Evolutionary conservation across 2,329 filamentous ascomycete species (phyloP).

Genomic region (Talaromyces sp.): DNA sequence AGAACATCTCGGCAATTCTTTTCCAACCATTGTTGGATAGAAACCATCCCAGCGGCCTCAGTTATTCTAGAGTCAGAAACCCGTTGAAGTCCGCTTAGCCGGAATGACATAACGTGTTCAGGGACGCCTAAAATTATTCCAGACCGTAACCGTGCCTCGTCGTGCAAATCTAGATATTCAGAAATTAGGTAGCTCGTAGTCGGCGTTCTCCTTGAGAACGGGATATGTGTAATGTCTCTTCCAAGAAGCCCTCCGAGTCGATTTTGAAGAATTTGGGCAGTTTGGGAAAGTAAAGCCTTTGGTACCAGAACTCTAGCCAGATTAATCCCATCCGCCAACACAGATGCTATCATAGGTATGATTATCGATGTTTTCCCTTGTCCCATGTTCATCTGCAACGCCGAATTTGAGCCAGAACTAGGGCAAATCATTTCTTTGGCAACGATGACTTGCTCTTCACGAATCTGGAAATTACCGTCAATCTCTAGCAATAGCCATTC

Average conservation of each 20-base stretch:
- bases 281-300: slow-evolving; percentile 57
- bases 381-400: slow-evolving; percentile 64
- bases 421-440: slow-evolving; percentile 56
- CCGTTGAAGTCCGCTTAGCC: slow-evolving; percentile 56
- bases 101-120: slow-evolving; percentile 60
- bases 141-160: slow-evolving; percentile 32
- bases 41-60: slow-evolving; percentile 45
- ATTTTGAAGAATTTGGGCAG: slow-evolving; percentile 50
- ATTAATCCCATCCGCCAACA: slow-evolving; percentile 45
- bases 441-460: slow-evolving; percentile 57
- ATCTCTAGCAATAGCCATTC: slow-evolving; percentile 65
- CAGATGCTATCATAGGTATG: slow-evolving; percentile 56
- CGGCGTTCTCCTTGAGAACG: slow-evolving; percentile 50
- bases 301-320: slow-evolving; percentile 55
- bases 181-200: slow-evolving; percentile 22
- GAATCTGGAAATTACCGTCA: slow-evolving; percentile 58
- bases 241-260: slow-evolving; percentile 53
- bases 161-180: slow-evolving; percentile 34
- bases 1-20: slow-evolving; percentile 52
- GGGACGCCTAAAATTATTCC: slow-evolving; percentile 58
- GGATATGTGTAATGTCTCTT: slow-evolving; percentile 51
- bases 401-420: slow-evolving; percentile 47
- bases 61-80: slow-evolving; percentile 43
- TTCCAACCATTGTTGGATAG: slow-evolving; percentile 47
- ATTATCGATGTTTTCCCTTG: slow-evolving; percentile 66